Evolutionary conservation across 2,329 filamentous ascomycete species (phyloP).

Genomic region (Trichoderma atroviride): DNA sequence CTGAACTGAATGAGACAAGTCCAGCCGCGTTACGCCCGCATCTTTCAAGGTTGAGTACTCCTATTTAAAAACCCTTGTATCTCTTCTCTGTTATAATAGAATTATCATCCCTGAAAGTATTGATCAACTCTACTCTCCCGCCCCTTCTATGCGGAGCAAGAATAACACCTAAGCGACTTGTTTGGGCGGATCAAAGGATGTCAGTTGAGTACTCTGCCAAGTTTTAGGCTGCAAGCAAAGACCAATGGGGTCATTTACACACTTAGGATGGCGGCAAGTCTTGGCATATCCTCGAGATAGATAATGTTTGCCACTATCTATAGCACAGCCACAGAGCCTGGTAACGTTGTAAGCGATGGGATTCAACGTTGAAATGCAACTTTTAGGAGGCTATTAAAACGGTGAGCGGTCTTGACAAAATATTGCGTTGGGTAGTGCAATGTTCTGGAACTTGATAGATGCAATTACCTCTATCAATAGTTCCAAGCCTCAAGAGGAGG

Average conservation of each 20-base stretch:
- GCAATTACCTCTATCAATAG: not conserved
- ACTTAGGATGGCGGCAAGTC: not conserved
- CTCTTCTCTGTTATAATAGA: not conserved
- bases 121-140: not conserved
- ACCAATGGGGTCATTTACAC: not conserved
- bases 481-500: not conserved
- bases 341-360: not conserved
- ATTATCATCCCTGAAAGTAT: not conserved
- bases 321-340: not conserved
- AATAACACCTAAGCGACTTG: not conserved
- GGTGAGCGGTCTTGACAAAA: not conserved
- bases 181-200: not conserved
- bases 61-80: too few species aligned
- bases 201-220: not conserved
- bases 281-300: slow-evolving; percentile 11
- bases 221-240: not conserved
- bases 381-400: not conserved
- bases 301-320: not conserved
- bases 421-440: too few species aligned
- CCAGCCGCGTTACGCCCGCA: not conserved
- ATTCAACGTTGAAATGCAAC: not conserved
- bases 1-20: not conserved
- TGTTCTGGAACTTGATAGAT: not conserved
- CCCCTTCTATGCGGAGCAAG: not conserved
- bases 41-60: not conserved